Evolutionary conservation across 2,329 filamentous ascomycete species (phyloP), one percentile per base, ranked within the genome.

Genomic region (Exophiala sideris): DNA sequence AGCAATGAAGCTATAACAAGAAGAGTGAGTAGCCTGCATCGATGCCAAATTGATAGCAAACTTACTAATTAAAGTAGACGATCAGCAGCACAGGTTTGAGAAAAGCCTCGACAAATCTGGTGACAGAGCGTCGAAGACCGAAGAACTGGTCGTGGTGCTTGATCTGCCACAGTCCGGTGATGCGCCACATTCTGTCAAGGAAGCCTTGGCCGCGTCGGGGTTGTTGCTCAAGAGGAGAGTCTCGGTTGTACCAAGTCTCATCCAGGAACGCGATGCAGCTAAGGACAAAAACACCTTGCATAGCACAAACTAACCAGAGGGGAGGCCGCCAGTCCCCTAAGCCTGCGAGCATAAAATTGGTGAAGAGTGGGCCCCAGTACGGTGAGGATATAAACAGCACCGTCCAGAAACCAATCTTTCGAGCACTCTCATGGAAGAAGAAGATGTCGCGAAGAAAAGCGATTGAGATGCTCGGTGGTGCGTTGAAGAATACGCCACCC

Each of bases 391-490:
- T 61, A 47, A 71, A 67, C 41, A 68, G 68, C 5, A 61, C 64
- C 12, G 64, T 61, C 68, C 68, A 70, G 55, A 70, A 65, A 48
- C 71, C 71, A 56, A 73, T 71, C 51, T 71, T 71, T 20, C 68
- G 63, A 2, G 70, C 66, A 48, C 69, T 67, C 47, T 72, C 68
- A 44, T 72, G 68, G 58, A 72, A 67, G 62, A 68, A 72, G 61
- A 70, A 72, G 60, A 71, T 67, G 54, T 73, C 70, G 53, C 71
- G 66, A 52, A 75, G 70, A 58, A 70, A 73, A 67, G 71, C 71
- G 14, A 76, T 64, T 3, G 71, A 72, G 24, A 67, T 67, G 1
- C 63, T 68, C 57, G 75, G 71, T 0, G 67, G 66, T 1, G 71
- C 68, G 5, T 65, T 71, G 2, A 64, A 68, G 57, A 73, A 72